phyloP scores from a whole-genome alignment of 148 eudicot genomes.

The Cornus controversa region DNA sequence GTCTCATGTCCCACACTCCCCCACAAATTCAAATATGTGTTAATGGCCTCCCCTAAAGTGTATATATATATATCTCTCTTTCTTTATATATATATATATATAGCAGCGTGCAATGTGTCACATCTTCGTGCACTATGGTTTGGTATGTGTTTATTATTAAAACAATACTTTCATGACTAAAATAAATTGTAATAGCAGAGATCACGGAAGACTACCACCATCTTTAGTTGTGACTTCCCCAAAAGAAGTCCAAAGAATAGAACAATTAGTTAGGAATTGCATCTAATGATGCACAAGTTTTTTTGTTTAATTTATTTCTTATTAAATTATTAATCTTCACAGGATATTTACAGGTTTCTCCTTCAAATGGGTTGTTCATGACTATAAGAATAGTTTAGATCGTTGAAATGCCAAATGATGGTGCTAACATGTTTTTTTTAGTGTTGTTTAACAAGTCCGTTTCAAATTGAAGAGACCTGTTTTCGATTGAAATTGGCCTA shows the following conservation, averaged over 20 bases:
- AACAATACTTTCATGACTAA: not conserved
- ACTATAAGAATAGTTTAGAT: too few species aligned
- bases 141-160: not conserved
- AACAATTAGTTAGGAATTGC: too few species aligned
- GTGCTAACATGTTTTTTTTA: too few species aligned
- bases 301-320: too few species aligned
- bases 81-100: not conserved
- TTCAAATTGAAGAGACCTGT: too few species aligned
- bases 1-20: conserved; percentile 38
- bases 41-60: not conserved
- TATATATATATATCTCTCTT: not conserved
- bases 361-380: too few species aligned
- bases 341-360: too few species aligned
- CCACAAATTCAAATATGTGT: conserved; percentile 17
- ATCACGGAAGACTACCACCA: not conserved
- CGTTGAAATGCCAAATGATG: too few species aligned
- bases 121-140: not conserved
- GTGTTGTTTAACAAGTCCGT: too few species aligned
- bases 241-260: not conserved
- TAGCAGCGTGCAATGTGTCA: not conserved
- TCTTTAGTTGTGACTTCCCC: not conserved
- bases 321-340: too few species aligned
- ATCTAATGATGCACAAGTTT: too few species aligned
- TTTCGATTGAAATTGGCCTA: too few species aligned
- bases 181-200: not conserved